Conservation (phyloP, 768 basidiomycete genomes). For the Crepidotus variabilis region DNA sequence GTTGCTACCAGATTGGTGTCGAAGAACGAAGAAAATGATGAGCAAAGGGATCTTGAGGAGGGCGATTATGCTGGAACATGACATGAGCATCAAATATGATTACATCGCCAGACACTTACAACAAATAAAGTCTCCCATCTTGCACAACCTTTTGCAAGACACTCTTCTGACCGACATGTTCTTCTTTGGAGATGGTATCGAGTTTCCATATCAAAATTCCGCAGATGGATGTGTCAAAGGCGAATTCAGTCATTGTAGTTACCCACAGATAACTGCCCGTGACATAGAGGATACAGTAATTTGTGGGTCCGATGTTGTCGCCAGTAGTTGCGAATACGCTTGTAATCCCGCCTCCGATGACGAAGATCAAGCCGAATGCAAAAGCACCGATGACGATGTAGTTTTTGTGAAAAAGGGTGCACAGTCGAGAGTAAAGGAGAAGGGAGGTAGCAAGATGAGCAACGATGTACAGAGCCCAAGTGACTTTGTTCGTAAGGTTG, state of each 20-base stretch:
- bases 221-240: neutral
- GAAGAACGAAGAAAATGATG: neutral
- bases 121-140: neutral
- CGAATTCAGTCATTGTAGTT: neutral
- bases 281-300: neutral
- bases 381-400: neutral
- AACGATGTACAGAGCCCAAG: neutral
- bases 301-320: neutral
- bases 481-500: neutral
- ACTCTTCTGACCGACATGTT: neutral
- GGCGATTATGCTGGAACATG: neutral
- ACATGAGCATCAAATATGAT: neutral
- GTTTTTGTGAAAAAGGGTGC: neutral
- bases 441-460: neutral
- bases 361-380: neutral
- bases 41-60: neutral
- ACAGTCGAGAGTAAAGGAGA: neutral
- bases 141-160: neutral
- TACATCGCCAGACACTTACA: neutral
- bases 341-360: neutral
- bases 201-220: neutral
- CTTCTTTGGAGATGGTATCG: neutral
- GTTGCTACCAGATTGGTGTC: neutral
- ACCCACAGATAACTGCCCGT: neutral
- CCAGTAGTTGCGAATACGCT: neutral